Evolutionary conservation across 495 filamentous ascomycete genomes (phyloP), one percentile per base, ranked within the genome.

Genomic region (Elaphomyces granulatus): DNA sequence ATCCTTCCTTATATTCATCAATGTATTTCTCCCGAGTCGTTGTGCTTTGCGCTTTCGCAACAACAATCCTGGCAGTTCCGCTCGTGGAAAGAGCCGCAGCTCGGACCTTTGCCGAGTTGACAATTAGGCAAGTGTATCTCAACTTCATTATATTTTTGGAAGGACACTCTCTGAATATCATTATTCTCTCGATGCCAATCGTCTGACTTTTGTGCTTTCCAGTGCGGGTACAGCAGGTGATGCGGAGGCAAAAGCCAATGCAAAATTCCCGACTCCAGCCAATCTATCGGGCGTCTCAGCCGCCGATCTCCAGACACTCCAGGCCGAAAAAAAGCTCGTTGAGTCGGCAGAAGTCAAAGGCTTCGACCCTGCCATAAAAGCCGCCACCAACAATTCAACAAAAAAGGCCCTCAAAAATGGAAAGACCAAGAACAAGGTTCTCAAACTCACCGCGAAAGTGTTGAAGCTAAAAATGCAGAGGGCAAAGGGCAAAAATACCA

Each of bases 361-460:
- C 6, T 41, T 41, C 15, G 34, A 41, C 12, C 38, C 38, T 4
- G 38, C 38, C 23, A 41, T 41, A n/a, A n/a, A n/a, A n/a, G n/a
- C n/a, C n/a, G n/a, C n/a, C n/a, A 35, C 33, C 6, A 17, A 35
- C 28, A 17, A 30, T 20, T 44, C 40, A 7, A 46, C 40, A 2
- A 46, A 35, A 1, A 45, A 44, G 0, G 58, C 56, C 4, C 53
- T 67, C n/a, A 59, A 67, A 57, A 64, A 63, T 19, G 67, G 67
- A 42, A 71, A 71, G 52, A 71, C 68, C 45, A 67, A 67, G 58
- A 71, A 71, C 54, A 71, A 71, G 58, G 64, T 71, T 34, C 52
- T 71, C 28, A 71, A 71, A 54, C 51, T 71, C 32, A 59, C 61
- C 39, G 52, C 63, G 19, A 45, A 61, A 34, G 54, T 60, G 8